These are phyloP conservation scores for Combretum micranthum DNA, from an alignment of 345 rosid genomes.

Conservation along the genomic window DNA sequence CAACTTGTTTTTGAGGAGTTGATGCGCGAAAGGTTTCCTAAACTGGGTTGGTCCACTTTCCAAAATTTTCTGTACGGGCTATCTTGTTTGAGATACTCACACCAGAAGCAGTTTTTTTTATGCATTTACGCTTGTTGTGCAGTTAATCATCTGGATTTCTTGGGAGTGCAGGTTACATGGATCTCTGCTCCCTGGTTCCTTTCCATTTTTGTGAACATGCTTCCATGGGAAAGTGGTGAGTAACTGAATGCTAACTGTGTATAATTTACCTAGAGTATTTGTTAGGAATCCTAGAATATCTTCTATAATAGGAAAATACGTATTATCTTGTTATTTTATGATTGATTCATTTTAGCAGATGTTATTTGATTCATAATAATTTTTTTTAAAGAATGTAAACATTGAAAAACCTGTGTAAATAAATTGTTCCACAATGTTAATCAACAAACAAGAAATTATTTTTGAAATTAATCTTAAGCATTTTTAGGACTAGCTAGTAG, in stretches of 20 bases:
- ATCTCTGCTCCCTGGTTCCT: constrained; percentile 96
- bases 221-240: constrained; percentile 99
- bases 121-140: constrained; percentile 54
- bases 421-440: too few relatives aligned
- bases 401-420: too few relatives aligned
- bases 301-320: too few relatives aligned
- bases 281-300: too few relatives aligned
- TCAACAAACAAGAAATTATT: too few relatives aligned
- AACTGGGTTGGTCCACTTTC: constrained; percentile 67
- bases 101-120: constrained; percentile 33
- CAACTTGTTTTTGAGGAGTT: constrained; percentile 95
- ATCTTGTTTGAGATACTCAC: constrained; percentile 14
- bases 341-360: too few relatives aligned
- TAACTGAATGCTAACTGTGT: background rate
- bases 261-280: background rate
- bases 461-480: too few relatives aligned
- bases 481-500: too few relatives aligned
- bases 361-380: too few relatives aligned
- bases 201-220: constrained; percentile 86
- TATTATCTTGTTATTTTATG: too few relatives aligned
- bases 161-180: constrained; percentile 99
- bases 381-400: too few relatives aligned
- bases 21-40: constrained; percentile 90
- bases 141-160: constrained; percentile 99
- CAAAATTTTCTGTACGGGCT: constrained; percentile 6